Percentiles rank a stretch among this genome's conserved stretches.
phyloP scores from a whole-genome alignment of 2,329 filamentous ascomycete genomes.

The Pseudogymnoascus sp. region DNA sequence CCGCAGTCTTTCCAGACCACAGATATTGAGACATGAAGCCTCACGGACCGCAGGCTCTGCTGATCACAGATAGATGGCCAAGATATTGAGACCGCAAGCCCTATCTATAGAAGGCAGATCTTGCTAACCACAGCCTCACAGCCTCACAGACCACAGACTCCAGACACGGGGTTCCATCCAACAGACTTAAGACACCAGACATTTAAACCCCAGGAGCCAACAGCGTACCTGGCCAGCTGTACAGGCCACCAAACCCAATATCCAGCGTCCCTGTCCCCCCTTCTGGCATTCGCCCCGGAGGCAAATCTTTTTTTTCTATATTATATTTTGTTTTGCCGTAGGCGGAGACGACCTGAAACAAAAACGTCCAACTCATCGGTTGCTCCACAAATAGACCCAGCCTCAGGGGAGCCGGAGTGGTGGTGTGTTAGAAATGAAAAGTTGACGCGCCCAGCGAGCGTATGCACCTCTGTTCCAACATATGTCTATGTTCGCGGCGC shows the following conservation, averaged over 20 bases:
- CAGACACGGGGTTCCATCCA: background rate
- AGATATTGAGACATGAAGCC: background rate
- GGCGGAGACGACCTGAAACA: background rate
- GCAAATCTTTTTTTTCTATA: constrained; percentile 1
- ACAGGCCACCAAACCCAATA: background rate
- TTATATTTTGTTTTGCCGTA: background rate
- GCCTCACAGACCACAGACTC: background rate
- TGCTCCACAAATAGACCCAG: constrained; percentile 8
- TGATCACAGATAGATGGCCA: background rate
- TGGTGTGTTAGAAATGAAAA: background rate
- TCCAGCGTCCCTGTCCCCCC: background rate
- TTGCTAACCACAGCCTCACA: constrained; percentile 2
- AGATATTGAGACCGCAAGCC: background rate
- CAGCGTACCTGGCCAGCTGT: background rate
- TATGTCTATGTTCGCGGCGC: background rate
- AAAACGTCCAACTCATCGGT: constrained; percentile 8
- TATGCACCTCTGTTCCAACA: background rate
- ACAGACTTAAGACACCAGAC: background rate
- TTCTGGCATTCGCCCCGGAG: background rate
- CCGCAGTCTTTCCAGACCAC: background rate
- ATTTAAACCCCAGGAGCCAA: background rate
- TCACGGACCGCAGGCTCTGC: background rate
- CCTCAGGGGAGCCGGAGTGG: background rate
- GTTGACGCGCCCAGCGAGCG: background rate
- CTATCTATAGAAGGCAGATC: background rate